Percentiles rank a stretch among this genome's conserved stretches.
These are phyloP conservation scores for Botryosphaeria agaves DNA, from an alignment of 2,329 filamentous ascomycete genomes.

Conservation along the genomic window DNA sequence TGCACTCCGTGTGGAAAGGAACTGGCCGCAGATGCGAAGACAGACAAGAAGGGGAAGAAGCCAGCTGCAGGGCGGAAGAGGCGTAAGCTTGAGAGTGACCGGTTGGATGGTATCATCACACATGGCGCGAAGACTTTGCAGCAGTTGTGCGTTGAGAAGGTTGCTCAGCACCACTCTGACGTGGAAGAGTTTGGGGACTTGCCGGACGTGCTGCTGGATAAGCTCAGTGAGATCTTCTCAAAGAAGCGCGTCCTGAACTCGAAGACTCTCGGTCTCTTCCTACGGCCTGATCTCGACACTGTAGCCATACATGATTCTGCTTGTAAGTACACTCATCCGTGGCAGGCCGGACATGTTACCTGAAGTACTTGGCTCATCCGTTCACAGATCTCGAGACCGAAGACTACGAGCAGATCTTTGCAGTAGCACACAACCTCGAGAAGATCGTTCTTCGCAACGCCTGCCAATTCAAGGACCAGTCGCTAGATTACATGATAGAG, in stretches of 20 bases:
- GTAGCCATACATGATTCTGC: conserved; percentile 45
- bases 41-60: conserved; percentile 39
- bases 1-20: conserved; percentile 70
- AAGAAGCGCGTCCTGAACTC: conserved; percentile 42
- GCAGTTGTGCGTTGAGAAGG: conserved; percentile 45
- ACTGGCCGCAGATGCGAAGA: conserved; percentile 47
- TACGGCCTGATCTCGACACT: conserved; percentile 33
- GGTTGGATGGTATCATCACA: conserved; percentile 56
- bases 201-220: conserved; percentile 36
- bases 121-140: conserved; percentile 53
- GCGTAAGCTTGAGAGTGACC: conserved; percentile 64
- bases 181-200: conserved; percentile 48
- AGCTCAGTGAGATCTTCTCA: conserved; percentile 45
- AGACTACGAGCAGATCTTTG: conserved; percentile 69
- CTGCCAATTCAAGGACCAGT: conserved; percentile 79
- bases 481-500: conserved; percentile 64
- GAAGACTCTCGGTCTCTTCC: conserved; percentile 30
- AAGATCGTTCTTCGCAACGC: conserved; percentile 63
- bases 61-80: conserved; percentile 39
- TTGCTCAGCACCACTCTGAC: conserved; percentile 44
- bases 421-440: conserved; percentile 50
- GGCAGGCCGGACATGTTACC: conserved; percentile 23
- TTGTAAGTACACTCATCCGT: conserved; percentile 20
- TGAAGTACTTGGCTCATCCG: conserved; percentile 5
- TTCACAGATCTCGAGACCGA: conserved; percentile 45